Percentiles rank a stretch among this genome's conserved stretches.
These are phyloP conservation scores for Xylariaceae sp. DNA, from an alignment of 2,329 filamentous ascomycete genomes.

Conservation along the genomic window DNA sequence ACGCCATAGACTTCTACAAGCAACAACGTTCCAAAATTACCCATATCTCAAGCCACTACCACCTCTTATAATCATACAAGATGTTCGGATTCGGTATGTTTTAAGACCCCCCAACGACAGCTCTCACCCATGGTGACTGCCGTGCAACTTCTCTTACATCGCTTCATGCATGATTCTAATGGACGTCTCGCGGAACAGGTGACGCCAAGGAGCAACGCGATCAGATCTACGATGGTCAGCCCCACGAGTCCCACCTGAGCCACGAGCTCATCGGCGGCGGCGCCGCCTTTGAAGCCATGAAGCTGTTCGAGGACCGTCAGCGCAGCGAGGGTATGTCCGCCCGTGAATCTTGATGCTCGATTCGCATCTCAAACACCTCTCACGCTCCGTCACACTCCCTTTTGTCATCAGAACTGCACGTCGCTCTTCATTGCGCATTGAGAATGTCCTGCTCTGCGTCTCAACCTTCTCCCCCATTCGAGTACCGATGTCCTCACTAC, in stretches of 20 bases:
- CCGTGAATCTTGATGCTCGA: no score
- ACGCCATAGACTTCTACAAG: no score
- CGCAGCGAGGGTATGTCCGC: constrained; percentile 56
- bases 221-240: constrained; percentile 35
- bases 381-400: no score
- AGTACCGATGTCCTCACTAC: no score
- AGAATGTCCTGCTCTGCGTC: no score
- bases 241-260: constrained; percentile 58
- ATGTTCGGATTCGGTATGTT: constrained; percentile 30
- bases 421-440: no score
- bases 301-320: constrained; percentile 73
- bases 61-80: constrained; percentile 10
- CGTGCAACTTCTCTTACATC: no score
- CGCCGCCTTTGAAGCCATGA: constrained; percentile 75
- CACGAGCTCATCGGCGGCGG: constrained; percentile 74
- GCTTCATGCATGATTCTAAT: no score
- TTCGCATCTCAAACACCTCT: no score
- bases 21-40: no score
- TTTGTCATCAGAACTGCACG: no score
- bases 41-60: constrained; percentile 1
- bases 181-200: background rate
- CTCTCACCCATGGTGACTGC: background rate
- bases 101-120: background rate
- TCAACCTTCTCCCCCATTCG: no score
- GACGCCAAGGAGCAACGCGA: constrained; percentile 37